A percentile compares a stretch with the other conserved stretches of the same genome.
phyloP scores from a whole-genome alignment of 2,329 filamentous ascomycete species.

The Septoria petroselini region DNA sequence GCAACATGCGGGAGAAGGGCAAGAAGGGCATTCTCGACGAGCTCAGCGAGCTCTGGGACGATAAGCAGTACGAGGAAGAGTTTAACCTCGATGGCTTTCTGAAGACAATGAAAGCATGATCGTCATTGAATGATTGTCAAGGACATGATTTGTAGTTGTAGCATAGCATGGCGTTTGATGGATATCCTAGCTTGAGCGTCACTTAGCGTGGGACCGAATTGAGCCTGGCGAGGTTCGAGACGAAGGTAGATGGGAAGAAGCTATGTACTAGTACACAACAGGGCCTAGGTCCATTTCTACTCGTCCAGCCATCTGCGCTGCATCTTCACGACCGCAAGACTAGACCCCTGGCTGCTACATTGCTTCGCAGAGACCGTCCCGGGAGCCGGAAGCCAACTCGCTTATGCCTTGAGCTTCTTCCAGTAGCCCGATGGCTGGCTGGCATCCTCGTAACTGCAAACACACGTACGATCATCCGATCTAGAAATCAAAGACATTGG shows the following conservation, averaged over 20 bases:
- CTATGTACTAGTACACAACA: too few species aligned
- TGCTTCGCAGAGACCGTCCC: too few species aligned
- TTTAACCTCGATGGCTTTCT: conserved; percentile 95
- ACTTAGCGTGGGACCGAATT: too few species aligned
- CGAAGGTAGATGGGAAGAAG: too few species aligned
- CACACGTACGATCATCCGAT: conserved; percentile 5
- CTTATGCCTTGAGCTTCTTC: too few species aligned
- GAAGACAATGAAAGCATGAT: conserved; percentile 73
- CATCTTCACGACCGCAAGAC: too few species aligned
- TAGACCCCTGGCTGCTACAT: too few species aligned
- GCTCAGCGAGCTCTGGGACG: conserved; percentile 93
- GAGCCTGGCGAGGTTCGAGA: too few species aligned
- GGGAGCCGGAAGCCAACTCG: too few species aligned
- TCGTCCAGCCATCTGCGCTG: too few species aligned
- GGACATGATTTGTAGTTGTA: conserved; percentile 2
- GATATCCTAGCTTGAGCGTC: background rate
- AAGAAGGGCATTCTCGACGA: conserved; percentile 97
- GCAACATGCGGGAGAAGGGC: conserved; percentile 87
- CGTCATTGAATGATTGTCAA: background rate
- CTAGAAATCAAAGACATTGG: background rate
- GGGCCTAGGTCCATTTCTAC: too few species aligned
- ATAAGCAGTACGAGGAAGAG: conserved; percentile 95
- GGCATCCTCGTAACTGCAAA: conserved; percentile 14
- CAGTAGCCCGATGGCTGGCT: background rate
- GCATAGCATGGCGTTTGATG: conserved; percentile 9